A percentile compares a stretch with the other conserved stretches of the same genome.
Conservation (phyloP, 805 yeast genomes). For the Maudiozyma turicensis region DNA sequence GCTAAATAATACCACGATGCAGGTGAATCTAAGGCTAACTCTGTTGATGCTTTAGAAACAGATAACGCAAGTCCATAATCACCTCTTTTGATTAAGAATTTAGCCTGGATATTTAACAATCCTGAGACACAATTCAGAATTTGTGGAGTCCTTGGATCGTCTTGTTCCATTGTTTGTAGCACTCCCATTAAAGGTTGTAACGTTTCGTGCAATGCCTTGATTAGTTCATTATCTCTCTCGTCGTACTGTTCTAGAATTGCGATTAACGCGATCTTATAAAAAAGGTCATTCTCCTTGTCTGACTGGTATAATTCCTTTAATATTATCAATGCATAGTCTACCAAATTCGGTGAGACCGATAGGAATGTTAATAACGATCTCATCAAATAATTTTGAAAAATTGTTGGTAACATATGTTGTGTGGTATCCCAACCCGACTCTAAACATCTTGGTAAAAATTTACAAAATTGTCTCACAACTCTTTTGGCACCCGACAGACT, state of each 20-base stretch:
- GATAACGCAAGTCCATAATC: slow-evolving; percentile 21
- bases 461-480: slow-evolving; percentile 32
- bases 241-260: slow-evolving; percentile 17
- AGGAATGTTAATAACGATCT: slow-evolving; percentile 34
- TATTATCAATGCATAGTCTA: slow-evolving; percentile 13
- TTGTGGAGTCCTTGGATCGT: slow-evolving; percentile 14
- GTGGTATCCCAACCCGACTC: slow-evolving; percentile 36
- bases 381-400: slow-evolving; percentile 41
- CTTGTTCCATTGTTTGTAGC: slow-evolving; percentile 10
- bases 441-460: slow-evolving; percentile 39
- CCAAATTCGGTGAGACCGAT: slow-evolving; percentile 15
- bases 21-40: slow-evolving; percentile 25
- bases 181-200: slow-evolving; percentile 13
- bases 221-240: slow-evolving; percentile 17
- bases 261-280: slow-evolving; percentile 20
- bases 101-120: slow-evolving; percentile 21
- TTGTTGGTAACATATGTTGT: slow-evolving; percentile 25
- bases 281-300: slow-evolving; percentile 16
- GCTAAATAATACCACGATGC: slow-evolving; percentile 25
- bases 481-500: slow-evolving; percentile 20
- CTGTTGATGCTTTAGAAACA: slow-evolving; percentile 19
- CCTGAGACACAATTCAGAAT: slow-evolving; percentile 21
- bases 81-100: slow-evolving; percentile 16
- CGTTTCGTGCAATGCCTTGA: slow-evolving; percentile 13
- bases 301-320: slow-evolving; percentile 9